phyloP scores from a whole-genome alignment of 2,329 filamentous ascomycete species.

The Pezicula radicicola region DNA sequence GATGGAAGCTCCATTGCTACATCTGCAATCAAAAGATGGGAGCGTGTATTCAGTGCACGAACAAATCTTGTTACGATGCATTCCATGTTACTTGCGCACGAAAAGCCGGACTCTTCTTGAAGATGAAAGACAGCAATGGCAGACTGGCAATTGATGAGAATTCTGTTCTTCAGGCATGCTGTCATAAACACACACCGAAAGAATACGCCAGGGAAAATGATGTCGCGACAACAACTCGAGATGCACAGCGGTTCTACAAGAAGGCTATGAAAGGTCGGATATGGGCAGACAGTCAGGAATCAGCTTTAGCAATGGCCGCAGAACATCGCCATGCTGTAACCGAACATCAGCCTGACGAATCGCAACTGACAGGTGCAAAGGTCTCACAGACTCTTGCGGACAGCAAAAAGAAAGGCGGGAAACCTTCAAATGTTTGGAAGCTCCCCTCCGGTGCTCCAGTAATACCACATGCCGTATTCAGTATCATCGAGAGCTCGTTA shows the following conservation, averaged over 20 bases:
- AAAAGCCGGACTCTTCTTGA: constrained; percentile 80
- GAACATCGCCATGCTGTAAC: constrained; percentile 60
- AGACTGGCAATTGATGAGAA: constrained; percentile 73
- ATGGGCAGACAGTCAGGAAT: constrained; percentile 88
- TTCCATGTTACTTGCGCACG: constrained; percentile 97
- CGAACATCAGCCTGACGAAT: constrained; percentile 75
- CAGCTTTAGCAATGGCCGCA: constrained; percentile 77
- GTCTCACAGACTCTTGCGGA: constrained; percentile 72
- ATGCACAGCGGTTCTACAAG: constrained; percentile 87
- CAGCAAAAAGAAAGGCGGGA: constrained; percentile 70
- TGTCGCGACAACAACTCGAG: constrained; percentile 74
- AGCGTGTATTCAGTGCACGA: constrained; percentile 95
- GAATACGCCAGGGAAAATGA: constrained; percentile 88
- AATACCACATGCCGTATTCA: constrained; percentile 84
- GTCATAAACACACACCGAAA: constrained; percentile 87
- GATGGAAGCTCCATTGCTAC: constrained; percentile 94
- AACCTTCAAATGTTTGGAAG: constrained; percentile 76
- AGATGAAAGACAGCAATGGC: constrained; percentile 93
- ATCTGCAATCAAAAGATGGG: constrained; percentile 98
- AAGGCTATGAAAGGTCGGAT: constrained; percentile 83
- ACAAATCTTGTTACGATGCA: constrained; percentile 94
- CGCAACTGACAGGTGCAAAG: constrained; percentile 80
- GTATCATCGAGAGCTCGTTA: constrained; percentile 80
- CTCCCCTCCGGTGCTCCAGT: constrained; percentile 92
- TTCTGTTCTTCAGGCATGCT: constrained; percentile 88